phyloP scores from a whole-genome alignment of 805 yeast species.

The Wickerhamomyces xylosicus region DNA sequence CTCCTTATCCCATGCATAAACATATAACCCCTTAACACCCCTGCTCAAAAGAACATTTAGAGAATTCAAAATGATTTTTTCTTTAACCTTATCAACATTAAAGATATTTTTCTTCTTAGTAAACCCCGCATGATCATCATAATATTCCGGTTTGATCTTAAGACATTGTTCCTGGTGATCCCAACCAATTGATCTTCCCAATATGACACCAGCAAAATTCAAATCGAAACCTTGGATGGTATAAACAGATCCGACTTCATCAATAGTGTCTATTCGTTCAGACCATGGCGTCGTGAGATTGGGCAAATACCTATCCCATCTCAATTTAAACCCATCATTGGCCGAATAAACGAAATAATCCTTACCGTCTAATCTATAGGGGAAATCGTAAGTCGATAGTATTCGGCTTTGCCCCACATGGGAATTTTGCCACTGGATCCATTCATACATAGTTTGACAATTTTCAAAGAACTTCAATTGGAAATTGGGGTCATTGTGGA shows the following conservation, averaged over 20 bases:
- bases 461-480: constrained; percentile 30
- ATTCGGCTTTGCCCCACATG: constrained; percentile 31
- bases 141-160: constrained; percentile 24
- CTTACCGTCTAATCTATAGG: constrained; percentile 32
- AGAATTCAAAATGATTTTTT: constrained; percentile 32
- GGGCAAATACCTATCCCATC: constrained; percentile 38
- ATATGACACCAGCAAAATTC: constrained; percentile 35
- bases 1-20: constrained; percentile 31
- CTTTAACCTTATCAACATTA: constrained; percentile 26
- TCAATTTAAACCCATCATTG: constrained; percentile 27
- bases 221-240: constrained; percentile 39
- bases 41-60: constrained; percentile 34
- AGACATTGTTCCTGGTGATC: constrained; percentile 26
- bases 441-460: constrained; percentile 31
- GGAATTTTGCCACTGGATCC: constrained; percentile 20
- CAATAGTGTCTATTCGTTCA: constrained; percentile 33
- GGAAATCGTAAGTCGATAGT: constrained; percentile 35
- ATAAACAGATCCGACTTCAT: constrained; percentile 38
- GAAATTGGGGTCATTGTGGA: constrained; percentile 12
- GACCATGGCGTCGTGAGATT: constrained; percentile 32
- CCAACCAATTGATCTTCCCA: constrained; percentile 32
- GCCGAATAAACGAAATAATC: constrained; percentile 35
- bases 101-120: constrained; percentile 29
- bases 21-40: constrained; percentile 32
- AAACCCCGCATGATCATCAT: constrained; percentile 37